Conservation (phyloP, 352 stramenopile species). For the Aphanomyces cochlioides region DNA sequence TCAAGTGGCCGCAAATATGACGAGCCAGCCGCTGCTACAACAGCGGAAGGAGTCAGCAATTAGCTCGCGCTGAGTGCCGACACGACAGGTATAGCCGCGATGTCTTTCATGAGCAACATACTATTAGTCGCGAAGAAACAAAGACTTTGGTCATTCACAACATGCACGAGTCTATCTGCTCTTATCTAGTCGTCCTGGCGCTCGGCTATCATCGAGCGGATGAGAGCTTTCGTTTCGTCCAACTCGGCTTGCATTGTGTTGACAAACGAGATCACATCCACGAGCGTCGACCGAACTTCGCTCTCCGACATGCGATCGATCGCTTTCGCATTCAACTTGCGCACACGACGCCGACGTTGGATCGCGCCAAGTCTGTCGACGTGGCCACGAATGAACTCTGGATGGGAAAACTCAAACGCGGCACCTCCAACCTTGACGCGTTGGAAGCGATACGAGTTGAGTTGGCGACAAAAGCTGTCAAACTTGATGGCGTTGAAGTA, state of each 20-base stretch:
- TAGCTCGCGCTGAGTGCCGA: too few relatives aligned
- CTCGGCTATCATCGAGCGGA: too few relatives aligned
- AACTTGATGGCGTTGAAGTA: slow-evolving; percentile 97
- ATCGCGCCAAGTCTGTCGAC: slow-evolving; percentile 2
- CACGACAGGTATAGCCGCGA: too few relatives aligned
- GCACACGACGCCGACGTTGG: slow-evolving; percentile 16
- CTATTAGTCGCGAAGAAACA: too few relatives aligned
- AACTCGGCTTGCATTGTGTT: slow-evolving; percentile 23
- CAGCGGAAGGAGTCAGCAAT: too few relatives aligned
- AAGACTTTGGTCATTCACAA: not conserved
- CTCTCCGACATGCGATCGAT: not conserved
- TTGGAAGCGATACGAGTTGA: slow-evolving; percentile 94
- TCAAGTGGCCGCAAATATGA: not conserved
- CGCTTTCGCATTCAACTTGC: slow-evolving; percentile 9
- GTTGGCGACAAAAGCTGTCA: slow-evolving; percentile 90
- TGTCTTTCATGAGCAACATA: too few relatives aligned
- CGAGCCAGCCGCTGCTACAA: not conserved
- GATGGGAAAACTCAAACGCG: slow-evolving; percentile 17
- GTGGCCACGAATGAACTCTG: slow-evolving; percentile 18
- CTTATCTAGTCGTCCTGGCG: too few relatives aligned
- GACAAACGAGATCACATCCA: slow-evolving; percentile 12
- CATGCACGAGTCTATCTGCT: not conserved
- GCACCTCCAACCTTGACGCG: slow-evolving; percentile 36
- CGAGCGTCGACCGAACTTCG: slow-evolving; percentile 3
- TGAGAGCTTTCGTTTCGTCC: slow-evolving; percentile 7